Base-by-base conservation (phyloP, 768 basidiomycete genomes). In the Boletus rufocinnamomeus region DNA sequence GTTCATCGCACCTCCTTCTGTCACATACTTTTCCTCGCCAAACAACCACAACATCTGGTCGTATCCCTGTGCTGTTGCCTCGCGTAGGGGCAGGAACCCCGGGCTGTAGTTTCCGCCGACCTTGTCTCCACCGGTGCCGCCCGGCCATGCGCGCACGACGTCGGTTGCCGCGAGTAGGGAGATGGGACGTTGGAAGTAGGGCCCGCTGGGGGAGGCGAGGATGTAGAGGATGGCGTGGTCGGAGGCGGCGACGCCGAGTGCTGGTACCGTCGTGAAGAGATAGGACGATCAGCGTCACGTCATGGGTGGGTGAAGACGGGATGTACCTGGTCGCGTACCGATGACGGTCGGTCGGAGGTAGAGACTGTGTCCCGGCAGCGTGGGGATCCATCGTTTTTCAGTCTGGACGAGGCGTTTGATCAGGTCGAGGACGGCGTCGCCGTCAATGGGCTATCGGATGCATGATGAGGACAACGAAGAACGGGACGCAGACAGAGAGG, bases 361-460 rank as follows among this genome's bases (percentile, higher is more conserved):
- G 37, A 98, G 77, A 57, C 88, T 91, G 72, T 91, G 84, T 16
- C 89, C 93, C 2, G 83, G 78, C 14, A 77, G 72, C 2, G 77
- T 74, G 4, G 94, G 95, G 34, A 97, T 92, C 94, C 95, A 97
- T 13, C 87, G 83, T n/a, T 78, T 72, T 45, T 98, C 95, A 47
- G 89, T 62, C 43, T 69, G 54, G 50, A 91, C 84, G 58, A 98
- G 82, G 49, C 82, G 81, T 72, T 89, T 87, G 69, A 86, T 79
- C 52, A 85, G 75, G 44, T 74, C 73, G 40, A 81, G 76, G 32
- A 85, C 74, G 37, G 74, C 74, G 43, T 80, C 75, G 1, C 77
- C 76, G 56, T 82, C 72, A 64, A 84, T 80, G 16, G 75, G 69
- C 79, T 76, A 34, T 27, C 28, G 27, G 11, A 27, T 11, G 2